Conservation (phyloP, 108 stramenopile species). For the Cyclotella baltica region DNA sequence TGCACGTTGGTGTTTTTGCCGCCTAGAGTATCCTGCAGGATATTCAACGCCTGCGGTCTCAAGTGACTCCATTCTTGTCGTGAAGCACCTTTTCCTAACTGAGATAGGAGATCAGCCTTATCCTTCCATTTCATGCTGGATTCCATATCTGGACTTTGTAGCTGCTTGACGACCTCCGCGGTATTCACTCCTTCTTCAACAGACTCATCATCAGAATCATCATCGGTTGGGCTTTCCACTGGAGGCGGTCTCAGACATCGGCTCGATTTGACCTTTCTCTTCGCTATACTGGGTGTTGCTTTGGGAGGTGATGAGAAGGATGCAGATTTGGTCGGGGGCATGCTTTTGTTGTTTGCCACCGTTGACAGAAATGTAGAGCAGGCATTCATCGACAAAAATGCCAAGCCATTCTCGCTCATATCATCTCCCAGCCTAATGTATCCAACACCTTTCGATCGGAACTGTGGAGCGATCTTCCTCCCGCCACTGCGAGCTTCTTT, state of each 20-base stretch:
- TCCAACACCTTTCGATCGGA: slow-evolving; percentile 66
- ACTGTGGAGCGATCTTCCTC: slow-evolving; percentile 66
- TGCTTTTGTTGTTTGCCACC: slow-evolving; percentile 11
- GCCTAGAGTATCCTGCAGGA: slow-evolving; percentile 60
- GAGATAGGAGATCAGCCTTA: slow-evolving; percentile 62
- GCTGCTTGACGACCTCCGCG: slow-evolving; percentile 56
- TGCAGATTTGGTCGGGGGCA: background rate
- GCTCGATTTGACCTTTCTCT: background rate
- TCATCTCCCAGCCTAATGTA: slow-evolving; percentile 73
- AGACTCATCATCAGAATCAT: slow-evolving; percentile 52
- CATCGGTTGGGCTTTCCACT: slow-evolving; percentile 3
- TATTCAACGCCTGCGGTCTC: slow-evolving; percentile 39
- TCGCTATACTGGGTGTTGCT: slow-evolving; percentile 13
- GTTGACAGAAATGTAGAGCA: slow-evolving; percentile 59
- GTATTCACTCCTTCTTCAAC: slow-evolving; percentile 37
- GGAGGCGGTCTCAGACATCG: slow-evolving; percentile 8
- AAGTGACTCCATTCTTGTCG: slow-evolving; percentile 38
- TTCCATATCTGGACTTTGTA: slow-evolving; percentile 50
- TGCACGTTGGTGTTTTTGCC: slow-evolving; percentile 66
- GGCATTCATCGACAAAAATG: slow-evolving; percentile 61
- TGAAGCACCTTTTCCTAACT: slow-evolving; percentile 54
- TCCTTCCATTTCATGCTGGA: slow-evolving; percentile 66
- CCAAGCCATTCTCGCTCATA: slow-evolving; percentile 66
- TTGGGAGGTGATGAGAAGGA: slow-evolving; percentile 23
- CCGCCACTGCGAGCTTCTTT: slow-evolving; percentile 49